Evolutionary conservation across 441 rosid genomes (phyloP).

Genomic region (Manihot esculenta): DNA sequence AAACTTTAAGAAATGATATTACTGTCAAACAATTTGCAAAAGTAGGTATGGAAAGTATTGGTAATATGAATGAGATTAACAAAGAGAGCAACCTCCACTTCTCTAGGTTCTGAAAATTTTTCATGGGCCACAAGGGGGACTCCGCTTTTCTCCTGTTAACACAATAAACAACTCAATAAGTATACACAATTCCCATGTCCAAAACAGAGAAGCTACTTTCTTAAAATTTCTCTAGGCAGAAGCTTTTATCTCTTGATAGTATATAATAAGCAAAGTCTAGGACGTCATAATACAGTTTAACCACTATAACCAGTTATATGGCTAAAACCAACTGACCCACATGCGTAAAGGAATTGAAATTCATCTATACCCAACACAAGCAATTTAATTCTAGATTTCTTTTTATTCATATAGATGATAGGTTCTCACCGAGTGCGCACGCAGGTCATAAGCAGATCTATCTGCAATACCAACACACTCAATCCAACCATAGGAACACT

Average conservation of each 20-base stretch:
- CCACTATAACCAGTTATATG: too few species aligned
- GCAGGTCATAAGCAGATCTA: constrained; percentile 75
- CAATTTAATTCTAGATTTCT: neutral
- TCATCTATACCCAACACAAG: neutral
- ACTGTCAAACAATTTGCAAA: neutral
- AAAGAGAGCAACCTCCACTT: constrained; percentile 55
- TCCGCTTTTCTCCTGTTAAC: constrained; percentile 60
- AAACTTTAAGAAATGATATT: neutral
- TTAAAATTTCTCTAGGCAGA: neutral
- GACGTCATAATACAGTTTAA: neutral
- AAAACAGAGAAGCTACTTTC: neutral
- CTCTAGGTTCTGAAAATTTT: constrained; percentile 65
- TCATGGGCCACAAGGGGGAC: constrained; percentile 69
- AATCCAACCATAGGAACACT: constrained; percentile 75
- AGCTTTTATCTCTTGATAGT: neutral
- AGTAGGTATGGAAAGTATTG: neutral
- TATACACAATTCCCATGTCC: constrained; percentile 1
- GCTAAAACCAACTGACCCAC: neutral
- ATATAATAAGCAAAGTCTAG: neutral
- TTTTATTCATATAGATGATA: neutral
- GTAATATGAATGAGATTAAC: neutral
- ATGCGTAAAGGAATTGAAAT: neutral
- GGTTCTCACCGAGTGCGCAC: constrained; percentile 57
- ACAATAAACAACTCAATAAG: neutral
- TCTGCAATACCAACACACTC: constrained; percentile 86